Conservation (phyloP, 495 filamentous ascomycete genomes). For the Aspergillus bridgeri region DNA sequence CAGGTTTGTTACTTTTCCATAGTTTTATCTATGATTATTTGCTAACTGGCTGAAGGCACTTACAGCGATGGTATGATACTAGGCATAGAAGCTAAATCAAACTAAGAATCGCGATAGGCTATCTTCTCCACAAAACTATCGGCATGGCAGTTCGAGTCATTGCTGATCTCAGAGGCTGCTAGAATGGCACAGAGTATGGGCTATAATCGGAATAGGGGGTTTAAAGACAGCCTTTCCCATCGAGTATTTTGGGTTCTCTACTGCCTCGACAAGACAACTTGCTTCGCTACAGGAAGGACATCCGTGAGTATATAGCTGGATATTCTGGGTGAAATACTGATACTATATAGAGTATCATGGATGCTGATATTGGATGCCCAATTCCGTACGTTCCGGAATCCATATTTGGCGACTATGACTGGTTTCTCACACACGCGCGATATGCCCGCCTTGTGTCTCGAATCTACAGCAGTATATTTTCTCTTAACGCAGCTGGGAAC, state of each 20-base stretch:
- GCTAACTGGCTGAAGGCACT: conserved; percentile 5
- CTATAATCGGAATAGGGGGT: conserved; percentile 7
- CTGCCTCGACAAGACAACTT: conserved; percentile 20
- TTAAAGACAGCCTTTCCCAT: conserved; percentile 1
- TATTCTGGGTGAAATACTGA: not conserved
- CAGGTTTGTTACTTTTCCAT: conserved; percentile 4
- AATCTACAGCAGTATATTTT: conserved; percentile 13
- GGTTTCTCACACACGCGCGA: conserved; percentile 16
- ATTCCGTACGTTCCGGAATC: conserved; percentile 15
- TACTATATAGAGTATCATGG: not conserved
- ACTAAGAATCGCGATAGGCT: conserved; percentile 1
- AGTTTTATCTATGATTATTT: not conserved
- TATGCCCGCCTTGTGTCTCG: conserved; percentile 19
- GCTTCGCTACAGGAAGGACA: conserved; percentile 16
- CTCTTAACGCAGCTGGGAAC: conserved; percentile 10
- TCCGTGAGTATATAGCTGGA: conserved; percentile 4
- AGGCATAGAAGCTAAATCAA: not conserved
- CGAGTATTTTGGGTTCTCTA: conserved; percentile 23
- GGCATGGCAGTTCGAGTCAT: conserved; percentile 16
- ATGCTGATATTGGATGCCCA: conserved; percentile 17
- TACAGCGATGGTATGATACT: conserved; percentile 13
- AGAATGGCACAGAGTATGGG: conserved; percentile 18
- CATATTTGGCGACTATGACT: conserved; percentile 19
- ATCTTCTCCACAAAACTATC: conserved; percentile 18
- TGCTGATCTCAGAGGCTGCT: conserved; percentile 16